Conservation (phyloP, 2,329 filamentous ascomycete species). For the Ophiostoma ips region DNA sequence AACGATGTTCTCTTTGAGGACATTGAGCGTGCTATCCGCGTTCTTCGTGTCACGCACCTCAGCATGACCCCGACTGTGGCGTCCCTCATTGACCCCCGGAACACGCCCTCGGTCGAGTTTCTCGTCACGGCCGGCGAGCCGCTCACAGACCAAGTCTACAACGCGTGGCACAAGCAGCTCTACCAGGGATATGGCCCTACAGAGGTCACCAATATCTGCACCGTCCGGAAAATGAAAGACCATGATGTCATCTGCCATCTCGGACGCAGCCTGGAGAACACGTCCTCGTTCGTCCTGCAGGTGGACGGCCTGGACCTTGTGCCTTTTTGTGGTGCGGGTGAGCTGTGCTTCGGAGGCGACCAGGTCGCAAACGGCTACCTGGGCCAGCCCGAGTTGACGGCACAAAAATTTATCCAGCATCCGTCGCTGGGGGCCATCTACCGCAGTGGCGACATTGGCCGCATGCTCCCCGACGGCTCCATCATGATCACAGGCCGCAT, state of each 20-base stretch:
- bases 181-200: slow-evolving; percentile 77
- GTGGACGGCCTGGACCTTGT: slow-evolving; percentile 35
- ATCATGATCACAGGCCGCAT: slow-evolving; percentile 59
- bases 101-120: slow-evolving; percentile 73
- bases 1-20: slow-evolving; percentile 79
- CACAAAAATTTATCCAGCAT: slow-evolving; percentile 55
- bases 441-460: slow-evolving; percentile 67
- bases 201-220: slow-evolving; percentile 81
- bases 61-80: slow-evolving; percentile 84
- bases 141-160: slow-evolving; percentile 58
- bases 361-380: slow-evolving; percentile 69
- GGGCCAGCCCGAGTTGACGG: slow-evolving; percentile 46
- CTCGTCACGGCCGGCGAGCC: slow-evolving; percentile 90
- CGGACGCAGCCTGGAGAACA: slow-evolving; percentile 62
- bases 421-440: slow-evolving; percentile 59
- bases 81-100: slow-evolving; percentile 59
- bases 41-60: slow-evolving; percentile 70
- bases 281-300: slow-evolving; percentile 53
- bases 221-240: slow-evolving; percentile 47
- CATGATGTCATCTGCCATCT: slow-evolving; percentile 54
- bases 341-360: slow-evolving; percentile 75
- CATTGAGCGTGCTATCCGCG: slow-evolving; percentile 55
- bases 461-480: slow-evolving; percentile 63
- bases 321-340: slow-evolving; percentile 60
- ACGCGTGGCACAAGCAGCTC: slow-evolving; percentile 54